phyloP scores from a whole-genome alignment of 2,329 filamentous ascomycete species.

The Aspergillus pseudoglaucus region DNA sequence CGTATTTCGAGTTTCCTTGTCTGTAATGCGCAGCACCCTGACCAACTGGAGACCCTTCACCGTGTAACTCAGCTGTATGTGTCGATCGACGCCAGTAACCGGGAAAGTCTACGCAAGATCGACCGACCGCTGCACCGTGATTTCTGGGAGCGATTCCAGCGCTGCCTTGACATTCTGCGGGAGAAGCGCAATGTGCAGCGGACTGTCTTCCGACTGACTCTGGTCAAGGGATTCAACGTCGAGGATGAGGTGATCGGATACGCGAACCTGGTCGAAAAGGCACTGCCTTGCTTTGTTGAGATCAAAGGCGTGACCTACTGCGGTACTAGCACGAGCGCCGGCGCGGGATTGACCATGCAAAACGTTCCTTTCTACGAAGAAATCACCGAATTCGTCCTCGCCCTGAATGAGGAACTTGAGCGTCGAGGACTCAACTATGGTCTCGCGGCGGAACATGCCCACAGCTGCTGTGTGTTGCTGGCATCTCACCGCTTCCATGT shows the following conservation, averaged over 20 bases:
- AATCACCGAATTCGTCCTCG: constrained; percentile 72
- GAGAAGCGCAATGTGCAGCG: constrained; percentile 78
- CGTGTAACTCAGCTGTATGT: constrained; percentile 95
- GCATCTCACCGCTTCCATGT: constrained; percentile 74
- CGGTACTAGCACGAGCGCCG: constrained; percentile 76
- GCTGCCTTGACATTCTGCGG: constrained; percentile 81
- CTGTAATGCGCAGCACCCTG: constrained; percentile 94
- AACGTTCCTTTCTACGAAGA: constrained; percentile 97
- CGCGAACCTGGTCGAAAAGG: constrained; percentile 77
- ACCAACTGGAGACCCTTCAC: constrained; percentile 72
- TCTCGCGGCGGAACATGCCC: constrained; percentile 89
- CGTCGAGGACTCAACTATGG: constrained; percentile 72
- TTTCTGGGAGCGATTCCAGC: constrained; percentile 94
- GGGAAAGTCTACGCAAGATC: constrained; percentile 78
- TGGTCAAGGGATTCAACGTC: constrained; percentile 97
- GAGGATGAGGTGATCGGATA: constrained; percentile 90
- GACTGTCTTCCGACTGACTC: constrained; percentile 88
- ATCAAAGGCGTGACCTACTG: constrained; percentile 97
- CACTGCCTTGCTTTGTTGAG: constrained; percentile 86
- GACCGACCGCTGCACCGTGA: constrained; percentile 89
- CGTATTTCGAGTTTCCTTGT: constrained; percentile 91
- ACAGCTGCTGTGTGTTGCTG: constrained; percentile 86
- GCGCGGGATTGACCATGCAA: constrained; percentile 87
- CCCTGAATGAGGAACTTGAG: constrained; percentile 63
- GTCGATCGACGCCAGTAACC: constrained; percentile 89